Conservation (phyloP, 2,329 filamentous ascomycete genomes). For the Fusarium clavum region DNA sequence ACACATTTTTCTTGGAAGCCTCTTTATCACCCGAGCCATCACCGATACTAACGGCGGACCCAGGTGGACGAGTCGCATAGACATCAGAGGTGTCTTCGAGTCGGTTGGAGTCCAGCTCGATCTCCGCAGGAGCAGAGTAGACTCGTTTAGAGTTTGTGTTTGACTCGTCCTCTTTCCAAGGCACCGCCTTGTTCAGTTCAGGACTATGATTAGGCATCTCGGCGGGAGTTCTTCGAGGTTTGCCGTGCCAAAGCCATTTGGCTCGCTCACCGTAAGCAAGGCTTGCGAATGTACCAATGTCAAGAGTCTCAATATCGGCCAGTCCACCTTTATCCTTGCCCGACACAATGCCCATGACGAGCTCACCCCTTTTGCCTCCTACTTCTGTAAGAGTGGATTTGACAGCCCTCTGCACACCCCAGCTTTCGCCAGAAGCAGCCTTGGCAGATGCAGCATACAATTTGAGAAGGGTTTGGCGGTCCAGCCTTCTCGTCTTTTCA, state of each 20-base stretch:
- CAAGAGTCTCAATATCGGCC: slow-evolving; percentile 90
- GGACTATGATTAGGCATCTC: slow-evolving; percentile 61
- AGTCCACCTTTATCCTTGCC: slow-evolving; percentile 89
- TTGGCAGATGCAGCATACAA: slow-evolving; percentile 89
- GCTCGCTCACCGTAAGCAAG: slow-evolving; percentile 83
- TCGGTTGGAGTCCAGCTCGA: slow-evolving; percentile 59
- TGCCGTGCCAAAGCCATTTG: slow-evolving; percentile 96
- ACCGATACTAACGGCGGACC: slow-evolving; percentile 59
- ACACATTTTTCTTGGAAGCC: slow-evolving; percentile 72
- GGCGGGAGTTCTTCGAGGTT: slow-evolving; percentile 73
- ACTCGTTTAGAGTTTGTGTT: slow-evolving; percentile 59
- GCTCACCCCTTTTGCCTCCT: slow-evolving; percentile 91
- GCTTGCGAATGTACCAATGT: slow-evolving; percentile 85
- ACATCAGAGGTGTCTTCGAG: slow-evolving; percentile 60
- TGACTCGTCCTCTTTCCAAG: slow-evolving; percentile 64
- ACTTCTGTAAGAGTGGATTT: slow-evolving; percentile 96
- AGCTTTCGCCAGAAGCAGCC: slow-evolving; percentile 87
- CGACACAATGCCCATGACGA: slow-evolving; percentile 94
- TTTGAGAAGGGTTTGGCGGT: slow-evolving; percentile 83
- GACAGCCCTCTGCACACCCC: slow-evolving; percentile 92
- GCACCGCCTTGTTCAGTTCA: slow-evolving; percentile 60
- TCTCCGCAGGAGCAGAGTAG: slow-evolving; percentile 65
- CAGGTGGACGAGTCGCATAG: slow-evolving; percentile 58
- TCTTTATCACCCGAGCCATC: slow-evolving; percentile 67
- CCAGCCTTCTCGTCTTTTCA: slow-evolving; percentile 79